Base-by-base conservation (phyloP, 306 rosid genomes). In the Abrus pulchellus region DNA sequence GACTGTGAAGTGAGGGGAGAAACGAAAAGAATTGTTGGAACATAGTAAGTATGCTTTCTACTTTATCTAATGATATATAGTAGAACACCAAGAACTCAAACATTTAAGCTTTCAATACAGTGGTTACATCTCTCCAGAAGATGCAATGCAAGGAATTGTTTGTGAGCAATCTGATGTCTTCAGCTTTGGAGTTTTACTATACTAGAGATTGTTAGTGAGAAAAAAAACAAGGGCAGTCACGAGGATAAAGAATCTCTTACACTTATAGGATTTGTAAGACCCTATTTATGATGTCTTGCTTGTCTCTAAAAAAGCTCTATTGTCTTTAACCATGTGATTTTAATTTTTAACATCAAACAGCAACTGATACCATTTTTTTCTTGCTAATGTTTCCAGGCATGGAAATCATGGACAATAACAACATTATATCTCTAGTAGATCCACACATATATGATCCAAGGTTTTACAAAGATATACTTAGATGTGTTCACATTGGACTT, bases 131-230 rank as follows among this genome's bases (percentile, higher is more conserved):
- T 28, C 63, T 57, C 63, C 63, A 28, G 38, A 57, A 64, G 38
- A 64, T 64, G 70, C 70, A 38, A 64, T 6, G 49, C 49, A 64
- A 40, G 70, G 70, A 13, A 64, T 40, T 38, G 70, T 64, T n/a
- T 36, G 49, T 2, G 70, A 64, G 70, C 49, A 38, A 64, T 64
- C 70, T 38, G 49, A 64, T 12, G 70, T 64, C 5, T 64, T 64
- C 3, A 65, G 71, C 71, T 65, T 65, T 65, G 71, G 71, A 65
- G 50, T 65, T 14, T 66, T 66, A 43, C 72, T 66, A 20, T 20
- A 66, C 53, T 41, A 66, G 72, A 65, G 71, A 65, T 65, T 65
- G 13, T 65, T 65, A 65, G 71, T 65, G 71, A 52, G 71, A 65
- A 52, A 66, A 66, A 29, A 43, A 41, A 41, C 72, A 66, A 36